Percentiles rank a stretch among this genome's conserved stretches.
Evolutionary conservation across 2,329 filamentous ascomycete species (phyloP).

Genomic region (Colletotrichum tamarilloi): DNA sequence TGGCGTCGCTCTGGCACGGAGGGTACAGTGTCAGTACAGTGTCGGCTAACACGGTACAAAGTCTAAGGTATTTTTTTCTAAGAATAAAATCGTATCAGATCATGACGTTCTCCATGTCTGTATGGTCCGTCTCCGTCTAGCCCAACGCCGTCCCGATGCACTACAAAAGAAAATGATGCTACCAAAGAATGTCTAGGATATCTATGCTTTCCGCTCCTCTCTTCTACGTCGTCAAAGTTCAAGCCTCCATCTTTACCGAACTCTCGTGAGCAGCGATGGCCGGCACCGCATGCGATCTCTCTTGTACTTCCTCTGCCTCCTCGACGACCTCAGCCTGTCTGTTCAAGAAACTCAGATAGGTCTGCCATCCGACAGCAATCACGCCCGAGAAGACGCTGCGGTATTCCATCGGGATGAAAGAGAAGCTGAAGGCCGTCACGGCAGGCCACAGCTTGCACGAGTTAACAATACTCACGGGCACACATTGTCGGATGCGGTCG

Average conservation of each 20-base stretch:
- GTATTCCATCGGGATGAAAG: conserved; percentile 84
- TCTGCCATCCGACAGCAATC: conserved; percentile 91
- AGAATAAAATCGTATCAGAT: conserved; percentile 20
- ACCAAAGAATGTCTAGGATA: conserved; percentile 1
- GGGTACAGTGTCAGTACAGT: conserved; percentile 10
- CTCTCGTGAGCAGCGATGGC: conserved; percentile 3
- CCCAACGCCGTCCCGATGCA: conserved; percentile 29
- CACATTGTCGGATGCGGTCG: conserved; percentile 78
- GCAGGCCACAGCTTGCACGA: conserved; percentile 90
- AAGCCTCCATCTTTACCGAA: conserved; percentile 27
- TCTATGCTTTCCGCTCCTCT: not conserved
- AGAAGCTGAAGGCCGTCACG: conserved; percentile 87
- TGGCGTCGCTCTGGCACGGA: conserved; percentile 15
- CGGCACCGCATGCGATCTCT: conserved; percentile 25
- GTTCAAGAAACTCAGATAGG: conserved; percentile 86
- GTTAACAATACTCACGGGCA: conserved; percentile 81
- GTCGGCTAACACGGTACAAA: not conserved
- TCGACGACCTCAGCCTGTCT: conserved; percentile 70
- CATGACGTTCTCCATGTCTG: conserved; percentile 29
- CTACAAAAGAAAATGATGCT: conserved; percentile 16
- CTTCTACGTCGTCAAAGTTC: not conserved
- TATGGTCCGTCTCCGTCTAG: not conserved
- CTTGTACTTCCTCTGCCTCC: conserved; percentile 20
- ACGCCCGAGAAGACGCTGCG: conserved; percentile 82
- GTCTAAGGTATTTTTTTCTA: not conserved